Base-by-base conservation (phyloP, 2,329 filamentous ascomycete species). In the Lecanicillium sp. region DNA sequence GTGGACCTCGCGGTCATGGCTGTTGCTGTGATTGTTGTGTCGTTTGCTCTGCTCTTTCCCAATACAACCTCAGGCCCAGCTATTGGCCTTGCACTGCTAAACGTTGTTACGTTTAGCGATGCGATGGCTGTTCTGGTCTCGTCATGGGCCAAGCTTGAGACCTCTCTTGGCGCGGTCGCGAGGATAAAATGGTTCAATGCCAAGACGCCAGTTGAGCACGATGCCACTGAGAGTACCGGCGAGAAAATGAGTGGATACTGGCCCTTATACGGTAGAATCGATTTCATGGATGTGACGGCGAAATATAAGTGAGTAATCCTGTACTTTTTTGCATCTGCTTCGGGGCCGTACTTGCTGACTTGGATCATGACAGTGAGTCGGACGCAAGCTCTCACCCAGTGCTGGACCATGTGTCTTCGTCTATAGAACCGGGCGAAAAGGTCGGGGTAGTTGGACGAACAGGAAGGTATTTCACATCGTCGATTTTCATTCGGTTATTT, bases 1-100 rank as follows among this genome's bases (percentile, higher is more conserved):
- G 47, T 75, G 4, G 66, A 71, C 43, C 49, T 71, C 9, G 53
- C 70, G 4, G 62, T 68, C 2, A 61, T 65, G 1, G 61, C 49
- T 2, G 55, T 71, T 18, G 67, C 66, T 1, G 57, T 64, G 3
- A 45, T 68, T 8, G 45, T 72, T 5, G 62, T 73, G 12, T 52
- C 61, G 9, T 50, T 71, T 3, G 63, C 65, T 1, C 59, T 70
- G 2, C 4, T 39, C n/a, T 37, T 44, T 44, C 33, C 37, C 11
- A 18, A 28, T 33, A 14, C 30, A 29, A 25, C 38, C 33, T 16
- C 40, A 37, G 12, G 38, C 36, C 32, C 15, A 9, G 30, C 33
- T 4, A 35, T 48, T 35, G 46, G 43, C 3, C 20, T 48, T 8
- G 41, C 46, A 3, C 15, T 48, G 4, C 40, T 45, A 15, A 37